Evolutionary conservation across 2,329 filamentous ascomycete genomes (phyloP), one percentile per base, ranked within the genome.

Genomic region (Didymellaceae sp.): DNA sequence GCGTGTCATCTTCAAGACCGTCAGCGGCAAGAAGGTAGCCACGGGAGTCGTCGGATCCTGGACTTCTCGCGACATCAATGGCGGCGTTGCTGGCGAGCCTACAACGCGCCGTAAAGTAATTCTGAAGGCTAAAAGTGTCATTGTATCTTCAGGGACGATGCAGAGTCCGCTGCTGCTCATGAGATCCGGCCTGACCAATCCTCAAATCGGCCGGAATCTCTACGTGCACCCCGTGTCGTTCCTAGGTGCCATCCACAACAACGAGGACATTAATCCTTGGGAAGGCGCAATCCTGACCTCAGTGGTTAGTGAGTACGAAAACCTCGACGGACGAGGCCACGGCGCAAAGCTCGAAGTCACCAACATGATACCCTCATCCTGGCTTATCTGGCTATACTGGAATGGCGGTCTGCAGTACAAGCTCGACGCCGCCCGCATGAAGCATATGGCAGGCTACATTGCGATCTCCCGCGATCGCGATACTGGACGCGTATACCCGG

Each of bases 341-440:
- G 93, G 93, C 30, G 80, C 82, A 39, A 96, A 95, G 71, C 78
- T 97, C 21, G 91, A 97, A 77, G 80, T 86, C 8, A 84, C 84
- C 1, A 83, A 82, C 63, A 92, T 94, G 88, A 65, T 91, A 65
- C 90, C 91, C 0, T 83, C 85, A 14, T 69, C 85, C 2, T 80
- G 84, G 61, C 75, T 91, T 11, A 77, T 85, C 5, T 75, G 82
- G 42, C 77, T 89, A 44, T 81, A 86, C 11, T 95, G 89, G 86
- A 76, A 71, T n/a, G 77, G 78, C 45, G 88, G 86, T 0, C 68
- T 91, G 9, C 82, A 90, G 34, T 89, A 82, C 70, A 96, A 95
- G 75, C 75, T 87, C n/a, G 77, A 85, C 53, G 80, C 82, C 0
- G 81, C 89, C 11, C 86, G 86, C 34, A 83, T 88, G 75, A 82